phyloP scores from a whole-genome alignment of 805 yeast genomes.

The Yarrowia keelungensis region DNA sequence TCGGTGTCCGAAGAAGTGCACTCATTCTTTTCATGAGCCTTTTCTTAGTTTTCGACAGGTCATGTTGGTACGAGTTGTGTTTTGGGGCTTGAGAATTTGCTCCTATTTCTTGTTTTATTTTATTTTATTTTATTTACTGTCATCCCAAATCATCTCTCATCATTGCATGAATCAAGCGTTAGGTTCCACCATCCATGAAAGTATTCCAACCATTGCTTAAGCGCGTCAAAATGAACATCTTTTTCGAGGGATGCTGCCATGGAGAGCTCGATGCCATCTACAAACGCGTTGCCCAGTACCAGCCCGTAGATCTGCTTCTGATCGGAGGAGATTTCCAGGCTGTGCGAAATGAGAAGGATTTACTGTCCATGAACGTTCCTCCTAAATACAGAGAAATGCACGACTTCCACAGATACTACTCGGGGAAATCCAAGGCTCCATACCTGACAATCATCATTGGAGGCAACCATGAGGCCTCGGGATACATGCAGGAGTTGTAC shows the following conservation, averaged over 20 bases:
- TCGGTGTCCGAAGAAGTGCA: too few species aligned
- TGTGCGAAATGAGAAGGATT: slow-evolving; percentile 66
- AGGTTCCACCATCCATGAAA: too few species aligned
- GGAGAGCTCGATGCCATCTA: slow-evolving; percentile 75
- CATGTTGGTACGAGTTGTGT: too few species aligned
- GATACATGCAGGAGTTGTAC: slow-evolving; percentile 71
- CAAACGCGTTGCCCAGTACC: slow-evolving; percentile 44
- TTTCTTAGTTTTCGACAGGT: too few species aligned
- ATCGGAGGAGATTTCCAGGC: slow-evolving; percentile 95
- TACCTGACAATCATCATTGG: slow-evolving; percentile 83
- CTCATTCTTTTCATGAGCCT: too few species aligned
- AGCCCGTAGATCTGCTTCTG: slow-evolving; percentile 63
- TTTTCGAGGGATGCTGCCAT: slow-evolving; percentile 90
- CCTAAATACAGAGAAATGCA: slow-evolving; percentile 75
- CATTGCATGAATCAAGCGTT: too few species aligned
- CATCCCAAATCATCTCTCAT: too few species aligned
- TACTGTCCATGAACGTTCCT: slow-evolving; percentile 78
- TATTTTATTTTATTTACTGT: too few species aligned
- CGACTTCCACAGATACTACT: slow-evolving; percentile 78
- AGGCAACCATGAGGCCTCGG: slow-evolving; percentile 93
- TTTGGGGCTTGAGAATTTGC: too few species aligned
- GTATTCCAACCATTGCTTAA: too few species aligned
- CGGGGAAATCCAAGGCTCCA: slow-evolving; percentile 68
- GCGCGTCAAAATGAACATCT: slow-evolving; percentile 53
- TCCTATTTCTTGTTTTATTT: too few species aligned